Evolutionary conservation across 331 rosid genomes (phyloP), one percentile per base, ranked within the genome.

Genomic region (Cydonia oblonga): DNA sequence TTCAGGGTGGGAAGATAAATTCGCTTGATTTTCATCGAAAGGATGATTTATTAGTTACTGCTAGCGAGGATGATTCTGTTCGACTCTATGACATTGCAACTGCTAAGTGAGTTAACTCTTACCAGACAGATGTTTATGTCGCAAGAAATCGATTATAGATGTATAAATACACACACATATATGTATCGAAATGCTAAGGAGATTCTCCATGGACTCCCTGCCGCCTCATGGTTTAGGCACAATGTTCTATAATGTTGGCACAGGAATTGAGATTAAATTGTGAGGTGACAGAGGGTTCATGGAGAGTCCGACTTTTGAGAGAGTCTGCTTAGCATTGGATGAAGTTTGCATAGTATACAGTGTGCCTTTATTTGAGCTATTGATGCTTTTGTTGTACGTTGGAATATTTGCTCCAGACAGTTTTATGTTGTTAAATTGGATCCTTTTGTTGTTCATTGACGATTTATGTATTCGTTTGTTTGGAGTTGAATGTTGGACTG

Each of bases 61-160:
- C 97, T 35, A 85, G 97, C 78, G 97, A 89, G 71, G 98, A 93
- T 74, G 98, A 93, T 64, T 90, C 98, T 0, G 96, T 93, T 75
- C 88, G 98, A 18, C 92, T 93, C 62, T 93, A 90, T 65, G 98
- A 93, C 83, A 90, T 85, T 69, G 90, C 84, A 11, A 87, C 87
- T 86, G 98, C 98, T 7, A 90, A 90, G 98, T 93, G 83, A 89
- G 93, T 85, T 32, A 56, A 28, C 62, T 75, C 18, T 28, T 79
- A 26, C 38, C 62, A 35, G 10, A 59, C 51, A 49, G 30, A 79
- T 61, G 16, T 46, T 28, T 40, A 13, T 14, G 23, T 23, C 7
- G 13, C 52, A 11, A 33, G 33, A 66, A 24, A 20, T 66, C 71
- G 23, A 66, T 52, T 7, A 22, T 4, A 66, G 33, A 3, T 40